Evolutionary conservation across 805 yeast species (phyloP).

Genomic region (Grigorovia jiainica): DNA sequence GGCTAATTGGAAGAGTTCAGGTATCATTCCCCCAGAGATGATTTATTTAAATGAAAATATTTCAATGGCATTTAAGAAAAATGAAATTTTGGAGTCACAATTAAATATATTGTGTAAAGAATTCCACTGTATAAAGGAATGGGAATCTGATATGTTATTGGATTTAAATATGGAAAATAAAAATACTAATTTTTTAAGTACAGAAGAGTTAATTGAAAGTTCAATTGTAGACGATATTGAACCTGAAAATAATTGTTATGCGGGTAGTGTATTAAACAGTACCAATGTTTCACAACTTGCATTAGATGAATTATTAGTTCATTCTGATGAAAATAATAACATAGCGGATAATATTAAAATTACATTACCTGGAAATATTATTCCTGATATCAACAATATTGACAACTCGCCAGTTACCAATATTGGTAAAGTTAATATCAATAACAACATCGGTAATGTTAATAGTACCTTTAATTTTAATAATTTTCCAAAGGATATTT

Average conservation of each 20-base stretch:
- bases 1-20: constrained; percentile 37
- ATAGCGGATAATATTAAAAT: no score
- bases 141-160: constrained; percentile 48
- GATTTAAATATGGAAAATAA: constrained; percentile 39
- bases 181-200: constrained; percentile 40
- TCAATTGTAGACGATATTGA: constrained; percentile 42
- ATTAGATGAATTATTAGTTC: constrained; percentile 6
- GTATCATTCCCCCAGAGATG: constrained; percentile 30
- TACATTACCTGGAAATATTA: no score
- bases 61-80: constrained; percentile 27
- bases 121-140: constrained; percentile 43
- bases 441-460: neutral
- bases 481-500: neutral
- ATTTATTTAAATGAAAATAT: constrained; percentile 23
- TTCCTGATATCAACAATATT: no score
- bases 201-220: constrained; percentile 52
- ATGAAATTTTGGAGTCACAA: constrained; percentile 32
- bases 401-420: no score
- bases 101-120: constrained; percentile 37
- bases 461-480: neutral
- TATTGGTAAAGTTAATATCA: no score
- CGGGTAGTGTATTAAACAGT: constrained; percentile 1
- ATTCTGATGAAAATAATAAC: no score
- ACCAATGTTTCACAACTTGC: constrained; percentile 5
- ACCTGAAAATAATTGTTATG: constrained; percentile 14